Evolutionary conservation across 176 grass and related monocot genomes (phyloP), one percentile per base, ranked within the genome.

Genomic region (Triticum timopheevii): DNA sequence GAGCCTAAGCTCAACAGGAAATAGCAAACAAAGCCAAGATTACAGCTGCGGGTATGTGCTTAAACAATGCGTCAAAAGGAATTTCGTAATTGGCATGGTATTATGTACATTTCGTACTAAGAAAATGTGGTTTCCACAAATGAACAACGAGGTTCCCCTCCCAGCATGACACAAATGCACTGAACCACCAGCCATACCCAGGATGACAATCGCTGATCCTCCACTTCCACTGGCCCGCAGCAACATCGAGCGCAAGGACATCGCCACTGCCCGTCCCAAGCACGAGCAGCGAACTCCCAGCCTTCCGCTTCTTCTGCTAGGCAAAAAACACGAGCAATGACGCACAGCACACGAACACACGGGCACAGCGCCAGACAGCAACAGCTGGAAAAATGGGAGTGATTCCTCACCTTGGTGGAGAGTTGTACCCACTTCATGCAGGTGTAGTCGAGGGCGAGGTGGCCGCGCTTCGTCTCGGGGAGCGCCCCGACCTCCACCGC

Each of bases 361-460:
- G 69, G 83, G 83, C 76, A 65, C 24, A 20, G 34, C 8, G 13
- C 31, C 79, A 50, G 58, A 22, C 1, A 8, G 62, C 22, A 33
- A 10, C 25, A 49, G 42, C 31, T 24, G 52, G 23, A n/a, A 76
- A 79, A 35, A 69, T 54, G 42, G 17, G 69, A 4, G 62, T 7
- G 45, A 10, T 36, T 30, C 4, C 73, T 89, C 65, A 96, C 97
- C 97, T 94, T 96, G 87, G 56, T 87, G 23, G 83, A 84, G 25
- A 94, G 89, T 65, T 94, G 94, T 17, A 99, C 90, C 97, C 97
- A 99, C 73, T 99, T 99, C 92, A 94, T 94, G 87, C 94, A 99
- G 42, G 94, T 96, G 82, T 94, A 99, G 90, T 99, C 97, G n/a
- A 99, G 87, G 24, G 97, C 93, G 89, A 99, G 94, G 82, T 99